These are phyloP conservation scores for Microdochium nivale DNA, from an alignment of 2,329 filamentous ascomycete species.

Conservation along the genomic window DNA sequence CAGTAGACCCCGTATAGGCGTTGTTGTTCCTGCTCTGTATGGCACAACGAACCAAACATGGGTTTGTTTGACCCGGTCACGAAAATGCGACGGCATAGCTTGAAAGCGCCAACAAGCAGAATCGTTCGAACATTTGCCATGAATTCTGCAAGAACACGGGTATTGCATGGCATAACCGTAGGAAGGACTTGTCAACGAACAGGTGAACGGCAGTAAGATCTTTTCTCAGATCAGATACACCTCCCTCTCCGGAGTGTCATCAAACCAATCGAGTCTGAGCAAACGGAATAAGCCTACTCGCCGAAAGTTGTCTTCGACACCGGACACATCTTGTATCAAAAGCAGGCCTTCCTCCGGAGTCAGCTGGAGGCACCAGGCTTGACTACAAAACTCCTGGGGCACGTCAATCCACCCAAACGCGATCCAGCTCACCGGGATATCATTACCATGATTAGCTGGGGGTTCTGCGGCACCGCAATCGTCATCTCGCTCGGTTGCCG, in stretches of 20 bases:
- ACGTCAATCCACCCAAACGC: background rate
- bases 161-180: too few relatives aligned
- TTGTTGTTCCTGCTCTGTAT: too few relatives aligned
- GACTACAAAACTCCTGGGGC: background rate
- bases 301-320: background rate
- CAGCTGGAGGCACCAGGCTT: background rate
- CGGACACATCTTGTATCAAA: background rate
- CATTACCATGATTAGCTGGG: background rate
- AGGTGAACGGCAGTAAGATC: too few relatives aligned
- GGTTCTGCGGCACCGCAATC: background rate
- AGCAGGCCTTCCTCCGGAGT: background rate
- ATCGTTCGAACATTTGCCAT: too few relatives aligned
- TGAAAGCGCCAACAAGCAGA: too few relatives aligned
- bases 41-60: too few relatives aligned
- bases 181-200: too few relatives aligned
- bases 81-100: too few relatives aligned
- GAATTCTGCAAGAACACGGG: too few relatives aligned
- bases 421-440: background rate
- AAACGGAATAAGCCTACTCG: background rate
- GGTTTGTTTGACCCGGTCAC: too few relatives aligned
- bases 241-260: background rate
- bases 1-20: too few relatives aligned
- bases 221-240: background rate
- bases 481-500: too few relatives aligned
- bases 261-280: background rate